These are phyloP conservation scores for Microascus cirrosus DNA, from an alignment of 2,329 filamentous ascomycete species.

Conservation along the genomic window DNA sequence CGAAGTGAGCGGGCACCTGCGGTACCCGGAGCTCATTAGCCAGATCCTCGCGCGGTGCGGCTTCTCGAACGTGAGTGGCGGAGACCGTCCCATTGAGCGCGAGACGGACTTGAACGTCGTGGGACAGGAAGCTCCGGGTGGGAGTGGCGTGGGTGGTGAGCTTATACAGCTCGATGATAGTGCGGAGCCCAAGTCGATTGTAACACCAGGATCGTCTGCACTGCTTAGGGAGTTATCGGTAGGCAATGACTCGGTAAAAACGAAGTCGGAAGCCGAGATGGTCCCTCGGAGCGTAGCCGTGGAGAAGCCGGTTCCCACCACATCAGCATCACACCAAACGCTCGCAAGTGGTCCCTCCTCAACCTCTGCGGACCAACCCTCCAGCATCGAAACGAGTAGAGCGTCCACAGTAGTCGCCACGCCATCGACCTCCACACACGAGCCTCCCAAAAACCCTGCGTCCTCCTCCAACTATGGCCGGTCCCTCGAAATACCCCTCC, in stretches of 20 bases:
- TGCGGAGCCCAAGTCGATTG: neutral
- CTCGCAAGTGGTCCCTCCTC: neutral
- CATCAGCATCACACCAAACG: neutral
- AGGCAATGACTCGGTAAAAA: neutral
- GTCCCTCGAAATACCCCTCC: neutral
- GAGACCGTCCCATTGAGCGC: conserved; percentile 33
- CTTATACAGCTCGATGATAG: neutral
- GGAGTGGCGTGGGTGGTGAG: neutral
- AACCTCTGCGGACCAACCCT: neutral
- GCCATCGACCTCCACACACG: neutral
- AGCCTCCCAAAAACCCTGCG: neutral
- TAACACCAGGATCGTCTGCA: neutral
- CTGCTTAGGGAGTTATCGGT: neutral
- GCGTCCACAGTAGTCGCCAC: neutral
- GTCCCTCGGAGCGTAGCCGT: neutral
- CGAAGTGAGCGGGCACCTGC: conserved; percentile 40
- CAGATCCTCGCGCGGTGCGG: conserved; percentile 41
- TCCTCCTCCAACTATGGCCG: neutral
- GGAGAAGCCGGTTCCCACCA: neutral
- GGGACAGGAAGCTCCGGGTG: neutral
- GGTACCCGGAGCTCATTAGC: conserved; percentile 37
- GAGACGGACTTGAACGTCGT: conserved; percentile 26
- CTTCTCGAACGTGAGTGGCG: conserved; percentile 33
- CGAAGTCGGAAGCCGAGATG: neutral
- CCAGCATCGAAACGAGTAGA: neutral